Base-by-base conservation (phyloP, 2,329 filamentous ascomycete species). In the Penicillium decumbens region DNA sequence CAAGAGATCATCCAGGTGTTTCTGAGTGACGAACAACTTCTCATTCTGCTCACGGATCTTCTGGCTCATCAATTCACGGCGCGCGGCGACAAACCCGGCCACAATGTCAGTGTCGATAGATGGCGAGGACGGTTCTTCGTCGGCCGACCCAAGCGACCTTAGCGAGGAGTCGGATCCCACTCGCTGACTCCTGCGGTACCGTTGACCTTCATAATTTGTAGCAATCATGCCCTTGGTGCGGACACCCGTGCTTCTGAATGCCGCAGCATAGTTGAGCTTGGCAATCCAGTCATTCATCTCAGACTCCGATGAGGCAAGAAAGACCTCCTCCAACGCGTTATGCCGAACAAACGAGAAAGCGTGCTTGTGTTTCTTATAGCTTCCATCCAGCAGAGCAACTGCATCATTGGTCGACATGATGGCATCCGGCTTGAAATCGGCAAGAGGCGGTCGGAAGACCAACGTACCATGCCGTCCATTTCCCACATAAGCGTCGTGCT, bases 211-310 rank as follows among this genome's bases (percentile, higher is more conserved):
- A 61, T 95, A 93, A 59, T 86, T 84, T 5, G 86, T 87, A 10
- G 88, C 90, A 45, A 93, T 80, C 49, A 95, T 85, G 20, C 90
- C 91, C 59, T 92, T 82, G 78, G 95, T 95, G 38, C 89, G 82
- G 5, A 97, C 89, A 10, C 92, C 91, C 5, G 91, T 89, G 0
- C 90, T 95, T 59, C 89, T 82, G 69, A 97, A 97, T 0, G 93
- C 89, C 7, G 93, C 91, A 29, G 92, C 92, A 66, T 97, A 97
- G 67, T 98, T 98, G 52, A 98, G 80, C 64, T 95, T 93, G 6
- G 88, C 88, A 25, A 98, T 76, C 93, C 93, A 98, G 65, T 98
- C 93, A 62, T 96, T 95, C 79, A 95, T 84, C 62, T 98, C 93
- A 1, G 82, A 77, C 62, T 98, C 93, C 45, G 83, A 89, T 61